Evolutionary conservation across 352 stramenopile species (phyloP), one percentile per base, ranked within the genome.

Genomic region (Chloridella minuta): DNA sequence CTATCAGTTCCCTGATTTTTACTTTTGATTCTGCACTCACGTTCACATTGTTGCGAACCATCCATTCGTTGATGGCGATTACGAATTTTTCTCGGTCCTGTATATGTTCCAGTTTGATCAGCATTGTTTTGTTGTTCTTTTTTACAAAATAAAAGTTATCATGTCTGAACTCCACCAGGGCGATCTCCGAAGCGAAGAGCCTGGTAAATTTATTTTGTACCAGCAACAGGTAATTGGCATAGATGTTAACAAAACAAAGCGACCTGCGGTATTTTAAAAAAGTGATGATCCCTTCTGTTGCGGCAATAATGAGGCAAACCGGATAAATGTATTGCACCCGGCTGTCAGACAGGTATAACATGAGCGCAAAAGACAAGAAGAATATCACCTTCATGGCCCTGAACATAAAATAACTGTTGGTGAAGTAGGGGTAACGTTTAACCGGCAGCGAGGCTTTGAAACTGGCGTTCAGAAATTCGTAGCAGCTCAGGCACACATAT

Each of bases 241-340:
- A 66, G n/a, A 66, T 66, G n/a, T 66, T 66, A n/a, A 66, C 40
- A 66, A 66, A 66, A 66, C 40, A 66, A n/a, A 66, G 40, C n/a
- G 40, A 10, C 10, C n/a, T 66, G 10, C n/a, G 10, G n/a, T 66
- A 66, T 66, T 66, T 66, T 66, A 66, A 66, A 66, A 18, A 66
- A 10, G n/a, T 18, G n/a, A 66, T n/a, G 10, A 66, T 18, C 10
- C 40, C n/a, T 66, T 66, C 40, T 66, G 40, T 66, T 18, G n/a
- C n/a, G 40, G 40, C 40, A 66, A 66, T 66, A 18, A 66, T 18
- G 40, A n/a, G 10, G n/a, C 40, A 66, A 66, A 66, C n/a, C 10
- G 40, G 40, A 66, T 66, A 66, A 66, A 66, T 66, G 40, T 66
- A 18, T 66, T n/a, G 10, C 10, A 66, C n/a, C 40, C n/a, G 10